Evolutionary conservation across 441 rosid genomes (phyloP).

Genomic region (Eruca vesicaria): DNA sequence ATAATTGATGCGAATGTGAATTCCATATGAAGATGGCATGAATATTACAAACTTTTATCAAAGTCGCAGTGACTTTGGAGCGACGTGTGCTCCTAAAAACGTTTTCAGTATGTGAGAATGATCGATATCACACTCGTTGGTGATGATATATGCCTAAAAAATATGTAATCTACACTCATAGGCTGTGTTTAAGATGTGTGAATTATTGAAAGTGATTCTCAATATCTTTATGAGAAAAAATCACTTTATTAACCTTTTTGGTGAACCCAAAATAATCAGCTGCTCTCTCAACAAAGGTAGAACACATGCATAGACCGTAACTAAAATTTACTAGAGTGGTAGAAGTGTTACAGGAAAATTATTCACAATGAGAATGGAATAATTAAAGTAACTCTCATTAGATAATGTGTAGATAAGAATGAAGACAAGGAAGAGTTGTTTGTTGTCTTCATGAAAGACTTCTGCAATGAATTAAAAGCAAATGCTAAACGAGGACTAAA

Average conservation of each 20-base stretch:
- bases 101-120: neutral
- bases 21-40: neutral
- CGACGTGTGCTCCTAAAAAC: neutral
- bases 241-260: neutral
- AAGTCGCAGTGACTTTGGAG: neutral
- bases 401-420: conserved; percentile 13
- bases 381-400: conserved; percentile 2
- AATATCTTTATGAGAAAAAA: neutral
- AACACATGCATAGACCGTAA: neutral
- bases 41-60: neutral
- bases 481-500: conserved; percentile 34
- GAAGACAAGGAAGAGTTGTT: conserved; percentile 21
- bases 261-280: neutral
- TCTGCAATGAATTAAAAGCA: conserved; percentile 36
- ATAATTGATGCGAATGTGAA: neutral
- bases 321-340: neutral
- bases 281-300: neutral
- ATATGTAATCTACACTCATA: neutral
- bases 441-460: conserved; percentile 29
- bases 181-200: neutral
- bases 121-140: neutral
- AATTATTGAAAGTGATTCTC: neutral
- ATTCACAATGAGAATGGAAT: conserved; percentile 8
- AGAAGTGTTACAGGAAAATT: neutral
- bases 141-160: neutral